Percentiles rank a stretch among this genome's conserved stretches.
phyloP scores from a whole-genome alignment of 805 yeast genomes.

The Starmerella gropengiesseri region DNA sequence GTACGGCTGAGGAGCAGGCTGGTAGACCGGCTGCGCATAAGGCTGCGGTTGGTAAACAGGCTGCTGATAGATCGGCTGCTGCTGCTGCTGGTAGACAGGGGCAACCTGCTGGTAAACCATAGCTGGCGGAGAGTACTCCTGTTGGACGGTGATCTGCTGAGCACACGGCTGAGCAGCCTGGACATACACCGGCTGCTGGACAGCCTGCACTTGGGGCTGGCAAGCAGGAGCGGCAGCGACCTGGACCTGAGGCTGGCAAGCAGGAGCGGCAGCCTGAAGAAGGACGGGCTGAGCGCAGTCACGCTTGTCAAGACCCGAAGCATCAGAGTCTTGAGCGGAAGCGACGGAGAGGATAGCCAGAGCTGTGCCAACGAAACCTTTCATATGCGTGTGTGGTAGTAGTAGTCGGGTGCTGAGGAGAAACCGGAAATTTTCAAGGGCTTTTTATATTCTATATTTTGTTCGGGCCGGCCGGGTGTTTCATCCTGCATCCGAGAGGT shows the following conservation, averaged over 20 bases:
- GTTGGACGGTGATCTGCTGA: constrained; percentile 11
- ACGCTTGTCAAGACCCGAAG: neutral
- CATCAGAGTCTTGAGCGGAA: neutral
- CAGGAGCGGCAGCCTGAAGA: constrained; percentile 12
- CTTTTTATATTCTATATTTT: too few species aligned
- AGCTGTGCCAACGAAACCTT: neutral
- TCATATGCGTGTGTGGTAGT: too few species aligned
- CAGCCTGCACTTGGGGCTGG: constrained; percentile 4
- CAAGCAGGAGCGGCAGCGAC: constrained; percentile 8
- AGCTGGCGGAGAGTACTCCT: constrained; percentile 8
- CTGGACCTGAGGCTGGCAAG: constrained; percentile 3
- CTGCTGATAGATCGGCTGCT: constrained; percentile 2
- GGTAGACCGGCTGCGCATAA: constrained; percentile 7
- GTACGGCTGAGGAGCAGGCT: constrained; percentile 6
- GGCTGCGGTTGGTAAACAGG: constrained; percentile 6
- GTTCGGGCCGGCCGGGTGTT: too few species aligned
- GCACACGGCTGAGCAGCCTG: constrained; percentile 13
- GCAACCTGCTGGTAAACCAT: constrained; percentile 1
- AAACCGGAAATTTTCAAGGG: too few species aligned
- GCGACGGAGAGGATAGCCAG: neutral
- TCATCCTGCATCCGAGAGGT: too few species aligned
- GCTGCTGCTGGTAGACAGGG: neutral
- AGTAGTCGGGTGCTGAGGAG: too few species aligned
- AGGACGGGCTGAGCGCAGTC: constrained; percentile 9
- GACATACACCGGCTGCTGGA: constrained; percentile 4